phyloP scores from a whole-genome alignment of 768 basidiomycete species.

The Mycena venus region DNA sequence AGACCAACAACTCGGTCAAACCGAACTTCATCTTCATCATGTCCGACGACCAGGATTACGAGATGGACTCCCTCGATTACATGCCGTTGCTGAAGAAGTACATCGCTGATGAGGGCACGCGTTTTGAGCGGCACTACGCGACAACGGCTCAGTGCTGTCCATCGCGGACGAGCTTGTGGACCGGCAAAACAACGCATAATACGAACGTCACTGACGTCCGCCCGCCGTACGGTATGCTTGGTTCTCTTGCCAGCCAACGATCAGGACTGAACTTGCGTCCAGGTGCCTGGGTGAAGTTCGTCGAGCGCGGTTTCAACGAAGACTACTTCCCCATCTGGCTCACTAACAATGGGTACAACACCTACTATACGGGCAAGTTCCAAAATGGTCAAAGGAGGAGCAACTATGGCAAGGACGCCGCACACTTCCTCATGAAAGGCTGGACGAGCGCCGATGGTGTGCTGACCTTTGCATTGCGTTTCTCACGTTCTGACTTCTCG shows the following conservation, averaged over 20 bases:
- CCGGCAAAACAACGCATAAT: neutral
- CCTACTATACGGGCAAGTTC: neutral
- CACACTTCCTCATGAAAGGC: neutral
- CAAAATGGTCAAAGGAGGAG: neutral
- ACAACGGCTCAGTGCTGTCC: neutral
- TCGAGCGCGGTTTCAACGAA: neutral
- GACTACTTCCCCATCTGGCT: neutral
- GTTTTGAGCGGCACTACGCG: neutral
- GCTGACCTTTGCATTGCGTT: neutral
- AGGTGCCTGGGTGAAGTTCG: neutral
- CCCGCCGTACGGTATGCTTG: neutral
- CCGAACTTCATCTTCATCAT: neutral
- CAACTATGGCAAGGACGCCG: neutral
- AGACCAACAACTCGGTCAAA: neutral
- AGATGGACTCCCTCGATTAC: neutral
- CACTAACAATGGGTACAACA: neutral
- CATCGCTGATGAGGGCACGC: neutral
- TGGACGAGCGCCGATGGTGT: neutral
- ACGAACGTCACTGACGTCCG: neutral
- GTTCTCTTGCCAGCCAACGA: neutral
- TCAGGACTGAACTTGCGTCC: neutral
- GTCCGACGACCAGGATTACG: neutral
- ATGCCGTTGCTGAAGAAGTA: neutral
- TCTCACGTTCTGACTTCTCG: neutral
- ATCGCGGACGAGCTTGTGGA: neutral